phyloP scores from a whole-genome alignment of 768 basidiomycete genomes.

The Suillus occidentalis region DNA sequence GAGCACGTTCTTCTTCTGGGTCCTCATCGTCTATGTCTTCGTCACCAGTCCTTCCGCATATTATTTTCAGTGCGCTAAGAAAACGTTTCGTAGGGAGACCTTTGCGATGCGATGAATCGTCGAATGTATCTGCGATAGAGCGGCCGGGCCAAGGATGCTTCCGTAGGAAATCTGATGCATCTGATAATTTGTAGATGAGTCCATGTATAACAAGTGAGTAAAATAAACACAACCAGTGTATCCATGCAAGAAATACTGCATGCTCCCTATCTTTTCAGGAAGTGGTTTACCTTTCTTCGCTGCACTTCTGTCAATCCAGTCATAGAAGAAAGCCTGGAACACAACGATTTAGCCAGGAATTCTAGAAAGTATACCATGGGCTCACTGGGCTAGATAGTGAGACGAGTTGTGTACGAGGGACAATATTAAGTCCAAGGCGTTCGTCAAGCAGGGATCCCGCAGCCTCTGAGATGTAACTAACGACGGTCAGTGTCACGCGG shows the following conservation, averaged over 20 bases:
- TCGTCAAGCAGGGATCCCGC: constrained; percentile 83
- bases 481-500: background rate
- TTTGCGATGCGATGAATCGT: constrained; percentile 77
- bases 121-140: constrained; percentile 81
- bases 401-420: constrained; percentile 83
- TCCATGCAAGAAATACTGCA: constrained; percentile 87
- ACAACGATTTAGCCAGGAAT: constrained; percentile 6
- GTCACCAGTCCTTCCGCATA: constrained; percentile 85
- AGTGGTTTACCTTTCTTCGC: constrained; percentile 81
- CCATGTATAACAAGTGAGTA: background rate
- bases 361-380: constrained; percentile 3
- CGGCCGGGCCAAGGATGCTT: constrained; percentile 89
- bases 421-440: constrained; percentile 73
- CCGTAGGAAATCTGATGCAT: constrained; percentile 85
- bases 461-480: constrained; percentile 85
- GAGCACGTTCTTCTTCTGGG: constrained; percentile 68
- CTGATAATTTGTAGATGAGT: constrained; percentile 34
- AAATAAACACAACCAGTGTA: constrained; percentile 54
- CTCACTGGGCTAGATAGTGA: constrained; percentile 71
- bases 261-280: constrained; percentile 87
- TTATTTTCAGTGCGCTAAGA: constrained; percentile 64
- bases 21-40: constrained; percentile 73
- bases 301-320: constrained; percentile 83
- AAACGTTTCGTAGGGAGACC: constrained; percentile 68
- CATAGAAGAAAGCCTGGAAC: constrained; percentile 83